Evolutionary conservation across 306 rosid species (phyloP), one percentile per base, ranked within the genome.

Genomic region (Mimosa pudica): DNA sequence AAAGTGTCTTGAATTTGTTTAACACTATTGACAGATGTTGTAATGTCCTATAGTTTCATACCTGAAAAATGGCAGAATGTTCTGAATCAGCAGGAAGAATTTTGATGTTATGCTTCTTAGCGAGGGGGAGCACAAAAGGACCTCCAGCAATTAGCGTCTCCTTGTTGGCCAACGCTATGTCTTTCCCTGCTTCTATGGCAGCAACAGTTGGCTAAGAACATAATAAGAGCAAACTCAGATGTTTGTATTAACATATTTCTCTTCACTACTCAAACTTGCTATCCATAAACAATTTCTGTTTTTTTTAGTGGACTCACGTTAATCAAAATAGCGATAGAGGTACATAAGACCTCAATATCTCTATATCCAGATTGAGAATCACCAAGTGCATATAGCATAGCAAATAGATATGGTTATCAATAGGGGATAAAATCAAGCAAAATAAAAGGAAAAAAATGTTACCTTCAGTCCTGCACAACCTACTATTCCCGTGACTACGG

Each of bases 1-100:
- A 70, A 17, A 46, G 20, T 65, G 71, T 79, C 49, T 12, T 41
- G 60, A 83, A 51, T 55, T 60, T 78, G 46, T 63, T 73, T 70
- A 38, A 80, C 52, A 71, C 20, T 44, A 77, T 67, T 14, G 45
- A 55, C 47, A 20, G 35, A 60, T 20, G 20, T 73, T 46, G 7
- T 9, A 45, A 51, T 80, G 60, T 17, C 63, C 41, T 85, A 95
- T 85, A 95, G 48, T 80, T 63, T 18, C 58, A 44, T 86, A 95
- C 99, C 99, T 95, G 99, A 87, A 95, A 95, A 81, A 95, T 93
- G 54, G 99, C 99, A 76, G 99, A 95, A 82, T 95, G 99, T 71
- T 95, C 99, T 46, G 99, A 95, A 90, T 95, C 99, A 52, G 99
- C 99, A 17, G 99, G 99, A 84, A 95, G 98, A 77, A 95, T 95